Evolutionary conservation across 2,329 filamentous ascomycete species (phyloP).

Genomic region (Fusarium tanahbumbuense): DNA sequence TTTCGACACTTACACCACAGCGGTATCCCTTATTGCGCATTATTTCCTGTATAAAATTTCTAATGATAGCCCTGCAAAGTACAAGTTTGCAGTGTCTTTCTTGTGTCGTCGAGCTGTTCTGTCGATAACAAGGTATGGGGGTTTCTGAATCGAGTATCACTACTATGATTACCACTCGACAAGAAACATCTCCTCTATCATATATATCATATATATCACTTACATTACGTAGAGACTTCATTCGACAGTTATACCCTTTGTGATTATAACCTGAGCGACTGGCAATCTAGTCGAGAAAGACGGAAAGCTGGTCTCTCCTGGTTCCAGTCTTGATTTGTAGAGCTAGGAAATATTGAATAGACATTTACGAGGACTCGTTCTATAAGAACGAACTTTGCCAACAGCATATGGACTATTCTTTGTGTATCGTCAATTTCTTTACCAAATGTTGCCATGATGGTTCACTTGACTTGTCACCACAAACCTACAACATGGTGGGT

Average conservation of each 20-base stretch:
- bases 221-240: neutral
- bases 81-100: neutral
- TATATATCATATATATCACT: neutral
- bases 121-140: neutral
- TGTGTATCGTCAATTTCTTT: neutral
- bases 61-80: too few relatives aligned
- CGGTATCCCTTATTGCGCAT: neutral
- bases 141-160: neutral
- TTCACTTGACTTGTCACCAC: neutral
- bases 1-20: neutral
- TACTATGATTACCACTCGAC: neutral
- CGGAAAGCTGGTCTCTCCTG: neutral
- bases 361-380: neutral
- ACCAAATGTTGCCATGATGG: neutral
- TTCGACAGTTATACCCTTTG: neutral
- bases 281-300: neutral
- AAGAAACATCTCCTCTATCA: neutral
- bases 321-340: neutral
- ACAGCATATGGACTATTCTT: too few relatives aligned
- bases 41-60: too few relatives aligned
- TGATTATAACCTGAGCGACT: neutral
- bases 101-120: neutral
- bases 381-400: too few relatives aligned
- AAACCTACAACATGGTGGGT: neutral
- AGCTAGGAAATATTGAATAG: neutral